These are phyloP conservation scores for Encephalitozoon cuniculi DNA, from an alignment of 371 early-diverging fungal genomes.

Conservation along the genomic window DNA sequence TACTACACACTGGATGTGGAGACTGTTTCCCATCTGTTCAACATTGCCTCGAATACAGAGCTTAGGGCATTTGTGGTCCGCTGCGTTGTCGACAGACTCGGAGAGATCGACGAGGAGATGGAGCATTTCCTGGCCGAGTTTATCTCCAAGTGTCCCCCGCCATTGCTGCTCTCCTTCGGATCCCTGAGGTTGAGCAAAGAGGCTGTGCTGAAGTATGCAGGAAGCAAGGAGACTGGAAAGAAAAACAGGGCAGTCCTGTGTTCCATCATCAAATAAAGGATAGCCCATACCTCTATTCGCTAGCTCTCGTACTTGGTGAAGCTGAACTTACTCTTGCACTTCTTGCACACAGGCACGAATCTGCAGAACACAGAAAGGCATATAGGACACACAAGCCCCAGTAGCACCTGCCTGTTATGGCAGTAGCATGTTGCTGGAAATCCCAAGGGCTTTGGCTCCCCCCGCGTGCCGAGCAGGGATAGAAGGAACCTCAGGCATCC, in stretches of 20 bases:
- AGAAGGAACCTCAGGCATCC: slow-evolving; percentile 8
- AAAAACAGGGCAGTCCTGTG: slow-evolving; percentile 8
- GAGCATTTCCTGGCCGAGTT: slow-evolving; percentile 2
- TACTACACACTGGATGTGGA: neutral
- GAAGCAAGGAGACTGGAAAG: neutral
- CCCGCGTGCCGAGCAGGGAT: neutral
- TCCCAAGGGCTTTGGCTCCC: neutral
- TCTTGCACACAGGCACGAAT: slow-evolving; percentile 60
- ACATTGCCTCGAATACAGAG: neutral
- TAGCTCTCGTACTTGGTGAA: slow-evolving; percentile 9
- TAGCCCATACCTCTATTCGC: neutral
- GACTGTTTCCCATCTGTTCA: neutral
- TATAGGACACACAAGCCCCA: slow-evolving; percentile 58
- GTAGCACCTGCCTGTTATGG: slow-evolving; percentile 44
- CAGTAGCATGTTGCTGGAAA: slow-evolving; percentile 50
- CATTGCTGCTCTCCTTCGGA: neutral
- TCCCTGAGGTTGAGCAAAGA: neutral
- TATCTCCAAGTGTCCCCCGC: neutral
- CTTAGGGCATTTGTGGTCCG: neutral
- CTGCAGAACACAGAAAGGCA: slow-evolving; percentile 60
- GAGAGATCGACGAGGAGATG: neutral
- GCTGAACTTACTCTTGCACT: slow-evolving; percentile 58
- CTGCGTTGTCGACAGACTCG: neutral
- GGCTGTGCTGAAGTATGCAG: neutral
- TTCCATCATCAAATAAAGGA: slow-evolving; percentile 9